Evolutionary conservation across 495 filamentous ascomycete genomes (phyloP), one percentile per base, ranked within the genome.

Genomic region (Penicillium coprophilum): DNA sequence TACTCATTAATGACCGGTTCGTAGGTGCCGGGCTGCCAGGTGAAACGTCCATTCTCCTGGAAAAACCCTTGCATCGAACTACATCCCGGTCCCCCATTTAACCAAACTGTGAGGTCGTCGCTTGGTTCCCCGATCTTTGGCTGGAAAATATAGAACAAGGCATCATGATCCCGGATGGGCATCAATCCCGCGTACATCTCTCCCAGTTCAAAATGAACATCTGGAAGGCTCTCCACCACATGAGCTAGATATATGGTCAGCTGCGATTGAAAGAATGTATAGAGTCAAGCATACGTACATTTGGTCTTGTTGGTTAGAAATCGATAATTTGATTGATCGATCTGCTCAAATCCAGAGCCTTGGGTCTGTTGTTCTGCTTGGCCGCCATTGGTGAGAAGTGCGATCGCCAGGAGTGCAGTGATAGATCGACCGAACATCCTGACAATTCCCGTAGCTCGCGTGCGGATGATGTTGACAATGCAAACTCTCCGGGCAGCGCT

Each of bases 121-220:
- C 31, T 50, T 12, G 47, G 47, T 6, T 50, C 47, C 10, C 47
- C 47, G 12, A 50, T 13, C 47, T 50, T 50, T 12, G 47, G 47
- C 17, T 50, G 47, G 19, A 50, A 50, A 1, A 50, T 50, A 21
- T 50, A 50, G 9, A 50, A 50, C 19, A 50, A 38, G 19, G 47
- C 38, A 10, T 19, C 47, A 36, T 50, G 11, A 6, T 36, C 47
- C 13, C 47, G 47, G 31, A 50, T 20, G 0, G 47, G 47, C 32
- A 50, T 36, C 24, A 21, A 50, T 11, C 47, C 47, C 30, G 47
- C 38, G 20, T 50, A 50, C 47, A 83, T 84, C 67, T 92, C 89
- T 31, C 89, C 88, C 56, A 89, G 71, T 53, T 90, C 85, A 48
- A 88, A 91, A 50, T 82, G 71, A 9, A 92, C 86, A 31, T 90